Evolutionary conservation across 2,329 filamentous ascomycete species (phyloP), one percentile per base, ranked within the genome.

Genomic region (Ophiognomonia clavigignenti-juglandacearum): DNA sequence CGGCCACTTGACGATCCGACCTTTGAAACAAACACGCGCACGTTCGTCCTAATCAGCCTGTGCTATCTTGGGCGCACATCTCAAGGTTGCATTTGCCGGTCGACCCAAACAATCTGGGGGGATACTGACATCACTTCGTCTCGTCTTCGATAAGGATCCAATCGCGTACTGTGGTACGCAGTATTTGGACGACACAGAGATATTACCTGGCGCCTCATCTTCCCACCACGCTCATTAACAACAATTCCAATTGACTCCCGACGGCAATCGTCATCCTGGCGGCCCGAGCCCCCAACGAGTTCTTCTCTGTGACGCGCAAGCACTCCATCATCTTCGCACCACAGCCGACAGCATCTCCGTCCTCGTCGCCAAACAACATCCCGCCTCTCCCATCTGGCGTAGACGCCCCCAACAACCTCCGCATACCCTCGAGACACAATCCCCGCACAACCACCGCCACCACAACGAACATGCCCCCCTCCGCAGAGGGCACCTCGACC

Each of bases 281-380:
- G 41, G 27, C 41, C 23, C 20, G 20, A 36, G 22, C n/a, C 13
- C n/a, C 43, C 20, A 49, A 41, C 42, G 45, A 51, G 42, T 38
- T 51, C 45, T 51, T 48, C 42, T 51, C 49, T 27, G 43, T 51
- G 41, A 45, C 49, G 45, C 49, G 49, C 45, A 51, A 51, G 49
- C 49, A 51, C 45, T 51, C 49, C 29, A 51, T 51, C 37, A 46
- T n/a, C n/a, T n/a, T n/a, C n/a, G n/a, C n/a, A n/a, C n/a, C 45
- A 39, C 37, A 48, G 26, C 49, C 49, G 26, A 51, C 42, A 42
- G 45, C 45, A 19, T 34, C 49, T 10, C 45, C 45, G 32, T 45
- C 49, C 23, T 34, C 9, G n/a, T 34, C 31, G 31, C 29, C 31
- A n/a, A 13, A 16, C 31, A 16, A 31, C 29, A 4, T 31, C 16